A percentile compares a stretch with the other conserved stretches of the same genome.
These are phyloP conservation scores for Capsicum chinense DNA, from an alignment of 257 asterid genomes.

Conservation along the genomic window DNA sequence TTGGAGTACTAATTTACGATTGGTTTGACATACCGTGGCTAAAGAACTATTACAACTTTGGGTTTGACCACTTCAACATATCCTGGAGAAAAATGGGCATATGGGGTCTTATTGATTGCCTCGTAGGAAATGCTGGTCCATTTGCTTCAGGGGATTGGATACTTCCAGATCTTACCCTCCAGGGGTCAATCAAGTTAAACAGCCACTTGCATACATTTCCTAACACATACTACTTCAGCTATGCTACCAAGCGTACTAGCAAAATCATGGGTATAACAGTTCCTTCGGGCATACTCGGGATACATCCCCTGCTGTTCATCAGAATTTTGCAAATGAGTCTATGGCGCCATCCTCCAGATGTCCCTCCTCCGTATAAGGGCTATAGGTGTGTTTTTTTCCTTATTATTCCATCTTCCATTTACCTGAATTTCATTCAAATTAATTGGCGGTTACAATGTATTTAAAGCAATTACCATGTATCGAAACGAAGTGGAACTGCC, in stretches of 20 bases:
- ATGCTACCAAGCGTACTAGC: constrained; percentile 83
- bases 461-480: background rate
- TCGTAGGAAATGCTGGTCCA: constrained; percentile 79
- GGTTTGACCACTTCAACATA: constrained; percentile 92
- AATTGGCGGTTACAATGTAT: background rate
- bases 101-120: constrained; percentile 81
- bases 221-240: constrained; percentile 88
- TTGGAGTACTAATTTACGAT: constrained; percentile 82
- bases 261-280: constrained; percentile 68
- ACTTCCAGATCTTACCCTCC: constrained; percentile 89
- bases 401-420: background rate
- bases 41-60: constrained; percentile 82
- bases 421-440: background rate
- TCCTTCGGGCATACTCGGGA: constrained; percentile 85
- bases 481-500: background rate
- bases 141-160: constrained; percentile 95
- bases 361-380: constrained; percentile 82
- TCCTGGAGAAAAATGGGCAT: constrained; percentile 75
- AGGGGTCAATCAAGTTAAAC: constrained; percentile 77
- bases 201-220: constrained; percentile 69
- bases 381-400: constrained; percentile 61
- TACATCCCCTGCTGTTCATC: constrained; percentile 78
- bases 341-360: constrained; percentile 80
- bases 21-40: constrained; percentile 88
- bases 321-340: constrained; percentile 92